Evolutionary conservation across 139 green algal genomes (phyloP).

Genomic region (Tetradesmus lagerheimii): DNA sequence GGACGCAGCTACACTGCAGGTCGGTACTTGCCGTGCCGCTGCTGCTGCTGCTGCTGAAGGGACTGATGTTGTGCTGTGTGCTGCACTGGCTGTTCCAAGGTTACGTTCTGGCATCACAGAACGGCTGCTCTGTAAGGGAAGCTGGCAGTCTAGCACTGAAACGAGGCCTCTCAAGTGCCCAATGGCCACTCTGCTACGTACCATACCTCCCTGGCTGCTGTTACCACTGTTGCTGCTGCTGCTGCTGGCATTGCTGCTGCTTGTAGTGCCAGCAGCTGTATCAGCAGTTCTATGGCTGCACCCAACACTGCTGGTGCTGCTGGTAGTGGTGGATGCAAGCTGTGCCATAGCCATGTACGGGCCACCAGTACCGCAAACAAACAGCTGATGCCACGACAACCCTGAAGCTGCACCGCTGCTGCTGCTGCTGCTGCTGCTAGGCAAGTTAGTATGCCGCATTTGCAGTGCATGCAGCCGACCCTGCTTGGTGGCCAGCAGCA

Average conservation of each 20-base stretch:
- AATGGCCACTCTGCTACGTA: background rate
- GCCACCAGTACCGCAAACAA: background rate
- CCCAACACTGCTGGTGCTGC: background rate
- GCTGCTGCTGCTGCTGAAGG: background rate
- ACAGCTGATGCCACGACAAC: background rate
- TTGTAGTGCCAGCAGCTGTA: background rate
- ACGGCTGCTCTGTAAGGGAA: background rate
- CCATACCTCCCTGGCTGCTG: background rate
- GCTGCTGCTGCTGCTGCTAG: conserved; percentile 26
- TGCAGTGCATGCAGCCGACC: background rate
- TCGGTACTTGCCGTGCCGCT: background rate
- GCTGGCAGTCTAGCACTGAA: background rate
- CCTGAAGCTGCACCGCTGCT: background rate
- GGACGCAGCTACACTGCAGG: background rate
- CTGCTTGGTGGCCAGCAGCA: conserved; percentile 8
- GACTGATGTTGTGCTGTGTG: background rate
- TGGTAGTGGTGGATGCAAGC: background rate
- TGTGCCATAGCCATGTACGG: conserved; percentile 14
- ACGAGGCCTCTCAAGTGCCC: conserved; percentile 3
- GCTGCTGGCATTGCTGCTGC: conserved; percentile 21
- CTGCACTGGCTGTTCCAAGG: no score
- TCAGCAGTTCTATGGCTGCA: background rate
- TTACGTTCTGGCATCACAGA: no score
- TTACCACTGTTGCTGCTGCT: background rate
- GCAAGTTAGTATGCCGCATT: background rate